Evolutionary conservation across 139 green algal genomes (phyloP).

Genomic region (Dunaliella primolecta): DNA sequence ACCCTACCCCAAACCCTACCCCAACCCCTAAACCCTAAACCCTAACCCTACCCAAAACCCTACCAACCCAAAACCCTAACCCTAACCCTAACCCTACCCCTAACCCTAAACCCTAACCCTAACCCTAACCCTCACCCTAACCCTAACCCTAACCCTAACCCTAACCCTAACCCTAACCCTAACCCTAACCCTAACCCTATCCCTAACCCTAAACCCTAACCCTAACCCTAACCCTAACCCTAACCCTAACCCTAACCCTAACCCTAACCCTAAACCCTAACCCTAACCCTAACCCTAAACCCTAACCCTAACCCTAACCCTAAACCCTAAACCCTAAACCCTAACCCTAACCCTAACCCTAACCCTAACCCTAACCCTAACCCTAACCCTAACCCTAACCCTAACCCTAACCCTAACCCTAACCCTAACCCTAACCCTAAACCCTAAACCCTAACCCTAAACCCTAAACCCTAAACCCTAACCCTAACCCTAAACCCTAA

Average conservation of each 20-base stretch:
- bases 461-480: neutral
- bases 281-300: conserved; percentile 1
- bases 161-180: conserved; percentile 2
- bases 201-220: neutral
- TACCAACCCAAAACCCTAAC: too few relatives aligned
- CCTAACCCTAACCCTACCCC: too few relatives aligned
- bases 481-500: neutral
- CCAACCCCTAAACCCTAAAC: too few relatives aligned
- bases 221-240: neutral
- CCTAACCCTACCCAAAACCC: neutral
- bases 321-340: neutral
- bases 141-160: conserved; percentile 2
- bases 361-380: conserved; percentile 3
- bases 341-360: conserved; percentile 2
- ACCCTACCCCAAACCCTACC: too few relatives aligned
- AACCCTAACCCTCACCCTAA: too few relatives aligned
- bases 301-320: neutral
- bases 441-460: neutral
- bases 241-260: conserved; percentile 3
- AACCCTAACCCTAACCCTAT: conserved; percentile 3
- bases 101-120: too few relatives aligned
- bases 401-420: conserved; percentile 2
- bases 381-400: neutral
- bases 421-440: neutral
- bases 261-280: neutral